Conservation (phyloP, 768 basidiomycete species). For the Dentipellis sp. region DNA sequence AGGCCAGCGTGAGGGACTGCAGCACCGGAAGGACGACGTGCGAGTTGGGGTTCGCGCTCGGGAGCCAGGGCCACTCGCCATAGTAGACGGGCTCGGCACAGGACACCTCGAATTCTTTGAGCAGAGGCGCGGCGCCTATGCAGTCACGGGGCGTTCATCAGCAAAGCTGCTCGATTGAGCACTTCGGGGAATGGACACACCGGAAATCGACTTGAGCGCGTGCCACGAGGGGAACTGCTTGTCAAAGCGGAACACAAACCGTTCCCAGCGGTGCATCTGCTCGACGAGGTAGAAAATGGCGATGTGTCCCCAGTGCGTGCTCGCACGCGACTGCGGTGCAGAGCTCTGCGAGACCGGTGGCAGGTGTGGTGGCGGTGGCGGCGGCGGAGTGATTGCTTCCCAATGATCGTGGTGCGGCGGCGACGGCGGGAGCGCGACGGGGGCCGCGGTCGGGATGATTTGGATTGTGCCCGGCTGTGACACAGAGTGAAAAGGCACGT, state of each 20-base stretch:
- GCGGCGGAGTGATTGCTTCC: constrained; percentile 7
- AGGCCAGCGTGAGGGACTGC: constrained; percentile 51
- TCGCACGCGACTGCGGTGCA: constrained; percentile 27
- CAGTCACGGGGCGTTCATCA: constrained; percentile 4
- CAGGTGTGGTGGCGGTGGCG: constrained; percentile 11
- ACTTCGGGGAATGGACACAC: constrained; percentile 28
- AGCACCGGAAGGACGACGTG: constrained; percentile 36
- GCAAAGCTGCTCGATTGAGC: background rate
- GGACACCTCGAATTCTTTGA: constrained; percentile 73
- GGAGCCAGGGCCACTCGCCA: constrained; percentile 70
- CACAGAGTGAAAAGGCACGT: constrained; percentile 15
- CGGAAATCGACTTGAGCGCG: constrained; percentile 64
- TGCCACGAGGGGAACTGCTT: constrained; percentile 66
- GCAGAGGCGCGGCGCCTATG: constrained; percentile 60
- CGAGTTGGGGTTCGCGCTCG: constrained; percentile 32
- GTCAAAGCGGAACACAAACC: constrained; percentile 75
- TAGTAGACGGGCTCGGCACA: constrained; percentile 49
- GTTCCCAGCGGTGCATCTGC: constrained; percentile 76
- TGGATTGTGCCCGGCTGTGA: constrained; percentile 14
- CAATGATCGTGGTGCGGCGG: constrained; percentile 13
- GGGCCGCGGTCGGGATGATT: constrained; percentile 12
- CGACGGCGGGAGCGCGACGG: constrained; percentile 13
- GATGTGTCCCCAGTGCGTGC: constrained; percentile 73
- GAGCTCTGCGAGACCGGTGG: constrained; percentile 12
- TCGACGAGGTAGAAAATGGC: constrained; percentile 71